Conservation (phyloP, 1,284 basidiomycete species). For the Moesziomyces aphidis region DNA sequence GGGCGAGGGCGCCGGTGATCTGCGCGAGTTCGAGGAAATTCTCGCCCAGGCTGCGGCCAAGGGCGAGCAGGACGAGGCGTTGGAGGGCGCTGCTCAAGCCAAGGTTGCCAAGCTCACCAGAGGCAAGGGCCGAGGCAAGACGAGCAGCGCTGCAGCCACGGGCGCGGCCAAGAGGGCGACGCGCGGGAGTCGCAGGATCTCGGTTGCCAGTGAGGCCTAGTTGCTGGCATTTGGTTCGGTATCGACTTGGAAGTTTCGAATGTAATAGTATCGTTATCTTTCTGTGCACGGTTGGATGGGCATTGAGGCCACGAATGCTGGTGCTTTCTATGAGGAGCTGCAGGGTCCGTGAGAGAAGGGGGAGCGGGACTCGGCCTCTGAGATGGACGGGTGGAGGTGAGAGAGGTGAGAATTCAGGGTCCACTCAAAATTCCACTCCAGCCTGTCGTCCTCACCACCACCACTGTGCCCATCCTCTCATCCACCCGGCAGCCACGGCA, state of each 20-base stretch:
- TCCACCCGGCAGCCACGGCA: too few relatives aligned
- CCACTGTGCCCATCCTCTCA: too few relatives aligned
- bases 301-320: not conserved
- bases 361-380: too few relatives aligned
- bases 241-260: not conserved
- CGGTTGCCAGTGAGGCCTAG: conserved; percentile 39
- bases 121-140: conserved; percentile 19
- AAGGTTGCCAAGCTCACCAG: conserved; percentile 49
- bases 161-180: conserved; percentile 21
- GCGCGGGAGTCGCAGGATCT: conserved; percentile 21
- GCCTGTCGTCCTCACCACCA: too few relatives aligned
- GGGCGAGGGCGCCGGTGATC: conserved; percentile 41
- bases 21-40: conserved; percentile 73
- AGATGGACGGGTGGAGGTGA: too few relatives aligned
- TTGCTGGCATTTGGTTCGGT: not conserved
- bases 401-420: too few relatives aligned
- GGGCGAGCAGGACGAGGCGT: conserved; percentile 88
- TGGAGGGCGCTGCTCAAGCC: conserved; percentile 74
- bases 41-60: conserved; percentile 83
- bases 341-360: too few relatives aligned
- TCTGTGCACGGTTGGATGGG: not conserved
- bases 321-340: not conserved
- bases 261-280: not conserved
- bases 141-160: conserved; percentile 13
- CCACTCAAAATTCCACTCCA: too few relatives aligned